These are phyloP conservation scores for Penicillium sp. DNA, from an alignment of 2,329 filamentous ascomycete genomes.

Conservation along the genomic window DNA sequence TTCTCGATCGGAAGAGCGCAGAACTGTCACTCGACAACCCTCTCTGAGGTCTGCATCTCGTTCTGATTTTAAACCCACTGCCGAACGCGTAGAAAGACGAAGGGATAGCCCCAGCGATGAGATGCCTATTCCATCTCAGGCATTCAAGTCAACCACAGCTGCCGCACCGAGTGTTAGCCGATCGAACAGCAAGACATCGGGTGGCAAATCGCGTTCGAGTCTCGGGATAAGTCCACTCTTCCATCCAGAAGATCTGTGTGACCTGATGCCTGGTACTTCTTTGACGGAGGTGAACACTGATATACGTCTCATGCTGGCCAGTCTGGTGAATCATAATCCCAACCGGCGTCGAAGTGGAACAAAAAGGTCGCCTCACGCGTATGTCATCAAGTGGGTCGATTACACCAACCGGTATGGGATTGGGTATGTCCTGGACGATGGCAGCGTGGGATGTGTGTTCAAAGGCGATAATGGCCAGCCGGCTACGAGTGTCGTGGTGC, in stretches of 20 bases:
- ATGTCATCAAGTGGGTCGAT: conserved; percentile 51
- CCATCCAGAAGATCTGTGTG: conserved; percentile 34
- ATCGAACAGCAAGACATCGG: conserved; percentile 26
- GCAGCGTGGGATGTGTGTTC: conserved; percentile 47
- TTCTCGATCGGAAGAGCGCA: conserved; percentile 17
- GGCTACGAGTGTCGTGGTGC: conserved; percentile 43
- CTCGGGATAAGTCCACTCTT: conserved; percentile 36
- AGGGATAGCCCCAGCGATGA: conserved; percentile 13
- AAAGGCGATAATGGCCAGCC: conserved; percentile 43
- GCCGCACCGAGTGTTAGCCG: conserved; percentile 19
- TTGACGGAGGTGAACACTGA: conserved; percentile 37
- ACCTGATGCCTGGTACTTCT: conserved; percentile 37
- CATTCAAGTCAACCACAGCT: conserved; percentile 12
- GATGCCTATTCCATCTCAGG: conserved; percentile 5
- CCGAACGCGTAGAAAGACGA: conserved; percentile 8
- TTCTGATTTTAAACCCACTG: conserved; percentile 8
- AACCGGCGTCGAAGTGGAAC: conserved; percentile 28
- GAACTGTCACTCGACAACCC: conserved; percentile 8
- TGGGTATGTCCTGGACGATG: conserved; percentile 48
- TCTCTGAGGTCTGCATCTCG: conserved; percentile 16
- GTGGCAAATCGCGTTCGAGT: conserved; percentile 31
- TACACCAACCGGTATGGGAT: conserved; percentile 50
- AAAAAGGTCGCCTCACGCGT: conserved; percentile 36
- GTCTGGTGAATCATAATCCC: conserved; percentile 30
- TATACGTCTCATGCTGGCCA: conserved; percentile 36